Base-by-base conservation (phyloP, 2,329 filamentous ascomycete species). In the Alternaria panax region DNA sequence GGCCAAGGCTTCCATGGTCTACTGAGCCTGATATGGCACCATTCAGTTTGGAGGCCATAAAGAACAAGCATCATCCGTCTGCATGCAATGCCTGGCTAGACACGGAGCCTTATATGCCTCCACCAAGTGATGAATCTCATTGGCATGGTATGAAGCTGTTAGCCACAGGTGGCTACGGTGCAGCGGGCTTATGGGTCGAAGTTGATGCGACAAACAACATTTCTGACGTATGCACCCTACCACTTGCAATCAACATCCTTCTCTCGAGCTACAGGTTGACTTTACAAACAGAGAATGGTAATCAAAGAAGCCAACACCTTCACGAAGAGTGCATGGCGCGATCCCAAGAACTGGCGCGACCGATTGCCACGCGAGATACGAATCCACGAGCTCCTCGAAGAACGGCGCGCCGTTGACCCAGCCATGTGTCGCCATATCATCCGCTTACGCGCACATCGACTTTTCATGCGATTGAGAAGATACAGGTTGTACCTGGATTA, bases 361-460 rank as follows among this genome's bases (percentile, higher is more conserved):
- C n/a, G 50, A 38, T 43, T 54, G 5, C 60, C 63, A 30, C 52
- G 43, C 24, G 54, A 62, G 32, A 60, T 65, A 22, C 16, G 41
- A 14, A 58, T 63, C 11, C 63, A 63, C 36, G 7, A 54, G n/a
- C 38, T 63, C 1, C 34, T 68, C 7, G 60, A 65, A 27, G 25
- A 30, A 28, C 28, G 5, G n/a, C 52, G 22, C 8, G 30, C 4
- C 30, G 51, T n/a, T 18, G 30, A 30, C 36, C 8, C 16, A 12
- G 18, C 6, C n/a, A 51, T 20, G 5, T 25, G 48, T 18, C 14
- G 46, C n/a, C 36, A 41, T 30, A 30, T 68, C 7, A 36, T 66
- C 14, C 28, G 40, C 12, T 30, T 40, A 22, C 43, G 51, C 16
- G 61, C 56, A n/a, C 46, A 63, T 47, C 36, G 63, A 36, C 16